These are phyloP conservation scores for Lentinula raphanica DNA, from an alignment of 768 basidiomycete genomes.

Conservation along the genomic window DNA sequence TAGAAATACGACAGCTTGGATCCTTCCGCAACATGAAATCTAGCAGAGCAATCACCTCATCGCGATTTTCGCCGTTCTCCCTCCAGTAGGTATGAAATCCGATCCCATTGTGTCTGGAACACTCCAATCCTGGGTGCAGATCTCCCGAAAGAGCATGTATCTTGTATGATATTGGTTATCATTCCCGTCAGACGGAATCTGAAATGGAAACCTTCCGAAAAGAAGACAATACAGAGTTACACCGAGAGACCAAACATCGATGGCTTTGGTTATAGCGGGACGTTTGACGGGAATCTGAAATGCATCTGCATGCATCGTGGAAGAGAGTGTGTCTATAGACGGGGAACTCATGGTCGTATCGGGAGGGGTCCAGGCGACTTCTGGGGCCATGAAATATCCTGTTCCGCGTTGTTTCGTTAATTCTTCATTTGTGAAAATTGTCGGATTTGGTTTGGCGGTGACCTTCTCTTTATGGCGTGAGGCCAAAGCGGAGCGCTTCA, in stretches of 20 bases:
- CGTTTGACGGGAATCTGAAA: constrained; percentile 12
- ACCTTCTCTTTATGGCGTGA: neutral
- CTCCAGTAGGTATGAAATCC: neutral
- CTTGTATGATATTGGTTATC: constrained; percentile 31
- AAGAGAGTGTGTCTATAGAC: neutral
- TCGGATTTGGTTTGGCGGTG: constrained; percentile 18
- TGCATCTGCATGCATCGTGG: neutral
- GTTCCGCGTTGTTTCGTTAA: constrained; percentile 37
- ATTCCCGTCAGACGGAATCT: constrained; percentile 26
- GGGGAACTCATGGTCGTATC: constrained; percentile 5
- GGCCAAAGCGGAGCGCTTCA: constrained; percentile 3
- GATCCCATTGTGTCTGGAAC: constrained; percentile 33
- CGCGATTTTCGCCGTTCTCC: neutral
- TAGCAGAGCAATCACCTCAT: neutral
- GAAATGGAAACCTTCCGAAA: constrained; percentile 42
- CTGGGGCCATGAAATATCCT: constrained; percentile 40
- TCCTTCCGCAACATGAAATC: constrained; percentile 3
- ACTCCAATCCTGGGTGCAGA: constrained; percentile 36
- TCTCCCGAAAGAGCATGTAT: constrained; percentile 35
- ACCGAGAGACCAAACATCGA: constrained; percentile 43
- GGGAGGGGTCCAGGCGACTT: constrained; percentile 37
- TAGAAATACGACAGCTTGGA: neutral
- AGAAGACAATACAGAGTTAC: constrained; percentile 44
- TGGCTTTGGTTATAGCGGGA: constrained; percentile 39
- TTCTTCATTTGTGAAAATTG: constrained; percentile 33